These are phyloP conservation scores for Solanum tarapatanum DNA, from an alignment of 257 asterid species.

Conservation along the genomic window DNA sequence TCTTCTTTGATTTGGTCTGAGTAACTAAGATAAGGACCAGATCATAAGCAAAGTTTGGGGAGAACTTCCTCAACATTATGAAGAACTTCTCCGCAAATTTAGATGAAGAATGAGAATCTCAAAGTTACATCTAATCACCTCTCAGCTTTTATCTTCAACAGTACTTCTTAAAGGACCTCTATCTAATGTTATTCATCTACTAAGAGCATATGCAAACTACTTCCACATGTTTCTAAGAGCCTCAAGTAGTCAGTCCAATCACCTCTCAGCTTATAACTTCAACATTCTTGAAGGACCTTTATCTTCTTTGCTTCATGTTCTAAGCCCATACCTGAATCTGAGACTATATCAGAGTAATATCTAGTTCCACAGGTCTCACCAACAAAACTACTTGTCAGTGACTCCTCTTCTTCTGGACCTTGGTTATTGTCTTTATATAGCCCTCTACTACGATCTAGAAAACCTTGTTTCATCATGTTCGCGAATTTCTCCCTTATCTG, in stretches of 20 bases:
- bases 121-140: not conserved
- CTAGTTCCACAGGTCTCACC: slow-evolving; percentile 3
- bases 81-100: not conserved
- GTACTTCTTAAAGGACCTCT: not conserved
- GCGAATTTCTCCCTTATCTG: slow-evolving; percentile 43
- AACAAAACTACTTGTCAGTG: slow-evolving; percentile 1
- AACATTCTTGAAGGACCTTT: not conserved
- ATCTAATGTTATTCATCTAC: slow-evolving; percentile 41
- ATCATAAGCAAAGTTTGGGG: not conserved
- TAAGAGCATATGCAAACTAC: slow-evolving; percentile 21
- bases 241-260: not conserved
- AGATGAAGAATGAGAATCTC: not conserved
- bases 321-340: slow-evolving; percentile 24
- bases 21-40: not conserved
- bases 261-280: not conserved
- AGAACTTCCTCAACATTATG: not conserved
- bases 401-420: slow-evolving; percentile 12
- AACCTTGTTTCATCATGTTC: slow-evolving; percentile 60
- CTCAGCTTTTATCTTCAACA: not conserved
- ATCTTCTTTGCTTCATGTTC: slow-evolving; percentile 47
- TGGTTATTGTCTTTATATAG: slow-evolving; percentile 25
- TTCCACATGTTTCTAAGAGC: not conserved
- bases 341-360: slow-evolving; percentile 39
- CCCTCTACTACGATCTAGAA: slow-evolving; percentile 63
- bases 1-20: not conserved